Conservation (phyloP, 78 protist genomes). For the Pigoraptor vietnamica region DNA sequence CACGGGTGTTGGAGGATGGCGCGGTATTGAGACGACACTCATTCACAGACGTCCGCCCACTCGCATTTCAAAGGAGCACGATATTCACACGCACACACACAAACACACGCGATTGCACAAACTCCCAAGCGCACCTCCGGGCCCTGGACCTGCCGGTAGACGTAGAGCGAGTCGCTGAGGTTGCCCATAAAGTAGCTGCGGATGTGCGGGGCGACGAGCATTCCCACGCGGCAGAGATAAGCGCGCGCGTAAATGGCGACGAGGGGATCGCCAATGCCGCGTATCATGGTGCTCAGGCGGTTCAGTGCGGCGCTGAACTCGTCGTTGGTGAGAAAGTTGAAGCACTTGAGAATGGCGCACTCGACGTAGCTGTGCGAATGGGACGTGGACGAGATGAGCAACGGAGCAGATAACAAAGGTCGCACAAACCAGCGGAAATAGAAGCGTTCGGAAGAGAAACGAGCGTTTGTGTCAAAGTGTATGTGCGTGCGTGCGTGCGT, state of each 20-base stretch:
- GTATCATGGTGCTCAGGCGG: background rate
- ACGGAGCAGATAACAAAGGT: background rate
- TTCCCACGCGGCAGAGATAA: slow-evolving; percentile 56
- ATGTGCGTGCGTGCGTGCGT: background rate
- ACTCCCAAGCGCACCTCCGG: background rate
- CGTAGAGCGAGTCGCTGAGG: background rate
- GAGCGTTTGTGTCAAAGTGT: background rate
- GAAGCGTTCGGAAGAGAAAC: too few relatives aligned
- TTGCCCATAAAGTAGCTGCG: background rate
- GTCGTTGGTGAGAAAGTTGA: slow-evolving; percentile 49
- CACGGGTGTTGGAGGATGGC: background rate
- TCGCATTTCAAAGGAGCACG: too few relatives aligned
- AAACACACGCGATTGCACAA: background rate
- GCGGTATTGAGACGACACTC: background rate
- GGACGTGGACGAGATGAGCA: background rate
- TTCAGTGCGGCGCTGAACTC: background rate
- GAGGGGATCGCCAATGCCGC: slow-evolving; percentile 80
- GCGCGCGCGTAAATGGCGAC: slow-evolving; percentile 70
- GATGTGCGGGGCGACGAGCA: slow-evolving; percentile 33
- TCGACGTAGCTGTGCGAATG: slow-evolving; percentile 15
- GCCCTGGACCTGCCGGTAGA: background rate
- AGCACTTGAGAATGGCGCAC: slow-evolving; percentile 66
- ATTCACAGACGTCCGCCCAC: background rate
- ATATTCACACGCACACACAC: background rate
- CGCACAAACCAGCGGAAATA: too few relatives aligned